A percentile compares a stretch with the other conserved stretches of the same genome.
Conservation (phyloP, 345 rosid species). For the Eucalyptus melliodora region DNA sequence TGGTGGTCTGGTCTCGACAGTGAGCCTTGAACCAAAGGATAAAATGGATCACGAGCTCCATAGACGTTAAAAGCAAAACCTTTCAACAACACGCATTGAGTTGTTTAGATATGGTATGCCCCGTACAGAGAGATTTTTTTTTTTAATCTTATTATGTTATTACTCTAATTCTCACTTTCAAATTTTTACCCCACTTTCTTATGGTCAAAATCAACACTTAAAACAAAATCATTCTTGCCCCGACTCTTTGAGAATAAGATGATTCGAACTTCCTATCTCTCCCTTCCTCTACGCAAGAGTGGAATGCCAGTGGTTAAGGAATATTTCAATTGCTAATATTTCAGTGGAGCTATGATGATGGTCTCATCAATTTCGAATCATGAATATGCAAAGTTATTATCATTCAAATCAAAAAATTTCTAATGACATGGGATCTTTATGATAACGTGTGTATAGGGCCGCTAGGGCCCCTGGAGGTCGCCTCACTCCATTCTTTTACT, state of each 20-base stretch:
- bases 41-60: neutral
- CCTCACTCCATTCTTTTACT: neutral
- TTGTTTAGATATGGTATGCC: neutral
- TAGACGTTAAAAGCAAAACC: neutral
- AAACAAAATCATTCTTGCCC: too few species aligned
- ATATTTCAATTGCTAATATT: neutral
- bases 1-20: neutral
- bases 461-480: neutral
- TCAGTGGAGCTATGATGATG: neutral
- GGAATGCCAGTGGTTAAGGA: neutral
- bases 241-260: rapidly evolving
- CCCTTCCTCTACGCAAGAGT: rapidly evolving
- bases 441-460: neutral
- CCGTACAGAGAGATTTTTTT: too few species aligned
- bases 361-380: neutral
- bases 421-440: neutral
- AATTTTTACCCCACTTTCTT: rapidly evolving
- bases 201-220: too few species aligned
- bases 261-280: too few species aligned
- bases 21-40: neutral
- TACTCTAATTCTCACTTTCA: too few species aligned
- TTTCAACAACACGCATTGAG: neutral
- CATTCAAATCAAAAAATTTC: neutral
- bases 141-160: too few species aligned
- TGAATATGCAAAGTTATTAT: neutral